Percentiles rank a stretch among this genome's conserved stretches.
These are phyloP conservation scores for Cladosporium oxysporum DNA, from an alignment of 2,329 filamentous ascomycete species.

Conservation along the genomic window DNA sequence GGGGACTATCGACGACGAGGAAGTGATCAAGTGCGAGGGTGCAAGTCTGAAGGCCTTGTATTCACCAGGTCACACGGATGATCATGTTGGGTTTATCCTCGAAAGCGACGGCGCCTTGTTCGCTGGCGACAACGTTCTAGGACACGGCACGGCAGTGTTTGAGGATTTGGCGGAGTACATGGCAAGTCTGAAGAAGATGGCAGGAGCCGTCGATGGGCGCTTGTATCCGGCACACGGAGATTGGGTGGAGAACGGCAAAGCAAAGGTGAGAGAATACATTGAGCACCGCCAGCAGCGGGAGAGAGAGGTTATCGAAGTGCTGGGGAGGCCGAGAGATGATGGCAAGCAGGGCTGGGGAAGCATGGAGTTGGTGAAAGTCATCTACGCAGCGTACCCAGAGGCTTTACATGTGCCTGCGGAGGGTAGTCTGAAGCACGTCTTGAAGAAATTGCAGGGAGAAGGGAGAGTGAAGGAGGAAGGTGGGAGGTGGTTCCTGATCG, in stretches of 20 bases:
- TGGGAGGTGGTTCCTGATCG: constrained; percentile 38
- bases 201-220: constrained; percentile 61
- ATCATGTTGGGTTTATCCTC: constrained; percentile 79
- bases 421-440: constrained; percentile 72
- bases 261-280: constrained; percentile 80
- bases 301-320: constrained; percentile 68
- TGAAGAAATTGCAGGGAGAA: constrained; percentile 76
- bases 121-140: constrained; percentile 85
- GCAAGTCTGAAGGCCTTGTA: constrained; percentile 67
- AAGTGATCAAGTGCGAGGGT: constrained; percentile 56
- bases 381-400: constrained; percentile 79
- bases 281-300: constrained; percentile 77
- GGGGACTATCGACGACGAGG: constrained; percentile 43
- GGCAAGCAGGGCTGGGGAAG: constrained; percentile 59
- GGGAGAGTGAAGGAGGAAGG: constrained; percentile 58
- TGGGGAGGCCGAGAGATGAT: constrained; percentile 40
- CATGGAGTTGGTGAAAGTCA: constrained; percentile 82
- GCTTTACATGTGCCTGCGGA: constrained; percentile 75
- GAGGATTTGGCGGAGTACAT: constrained; percentile 74
- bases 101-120: constrained; percentile 67
- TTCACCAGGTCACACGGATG: constrained; percentile 74
- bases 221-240: constrained; percentile 89
- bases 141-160: constrained; percentile 83
- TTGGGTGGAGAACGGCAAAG: constrained; percentile 70
- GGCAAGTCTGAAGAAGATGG: constrained; percentile 69